phyloP scores from a whole-genome alignment of 176 grass and related monocot genomes.

The Chloris gayana region DNA sequence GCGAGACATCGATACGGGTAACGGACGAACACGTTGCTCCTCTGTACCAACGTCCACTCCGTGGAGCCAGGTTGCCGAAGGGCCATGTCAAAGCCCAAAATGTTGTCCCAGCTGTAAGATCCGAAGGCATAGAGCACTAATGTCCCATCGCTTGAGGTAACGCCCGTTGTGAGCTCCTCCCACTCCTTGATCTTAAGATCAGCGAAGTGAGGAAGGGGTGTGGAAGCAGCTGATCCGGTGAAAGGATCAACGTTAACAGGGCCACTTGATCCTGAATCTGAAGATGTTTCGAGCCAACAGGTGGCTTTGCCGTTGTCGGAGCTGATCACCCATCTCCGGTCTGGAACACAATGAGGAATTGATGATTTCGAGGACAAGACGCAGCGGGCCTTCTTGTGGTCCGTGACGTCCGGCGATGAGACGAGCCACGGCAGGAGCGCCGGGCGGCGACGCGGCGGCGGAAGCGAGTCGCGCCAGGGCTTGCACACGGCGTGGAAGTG shows the following conservation, averaged over 20 bases:
- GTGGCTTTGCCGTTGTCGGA: neutral
- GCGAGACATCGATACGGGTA: neutral
- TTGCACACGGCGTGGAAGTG: too few relatives aligned
- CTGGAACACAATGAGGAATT: too few relatives aligned
- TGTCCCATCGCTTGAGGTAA: neutral
- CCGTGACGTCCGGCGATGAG: too few relatives aligned
- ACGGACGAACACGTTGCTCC: neutral
- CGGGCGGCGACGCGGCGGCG: too few relatives aligned
- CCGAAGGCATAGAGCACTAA: neutral
- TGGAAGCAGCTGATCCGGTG: neutral
- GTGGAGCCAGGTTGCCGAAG: neutral
- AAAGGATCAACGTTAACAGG: neutral
- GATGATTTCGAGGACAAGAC: too few relatives aligned
- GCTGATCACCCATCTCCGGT: too few relatives aligned
- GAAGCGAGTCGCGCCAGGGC: too few relatives aligned
- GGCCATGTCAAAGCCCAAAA: neutral
- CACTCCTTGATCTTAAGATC: neutral
- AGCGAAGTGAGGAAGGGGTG: neutral
- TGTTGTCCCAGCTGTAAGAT: too few relatives aligned
- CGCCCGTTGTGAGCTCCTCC: neutral
- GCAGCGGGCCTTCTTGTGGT: too few relatives aligned
- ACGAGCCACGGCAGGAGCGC: too few relatives aligned
- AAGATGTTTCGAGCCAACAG: neutral
- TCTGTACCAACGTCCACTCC: neutral
- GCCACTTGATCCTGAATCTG: neutral